phyloP scores from a whole-genome alignment of 495 filamentous ascomycete genomes.

The Penicillium ochrochloron region DNA sequence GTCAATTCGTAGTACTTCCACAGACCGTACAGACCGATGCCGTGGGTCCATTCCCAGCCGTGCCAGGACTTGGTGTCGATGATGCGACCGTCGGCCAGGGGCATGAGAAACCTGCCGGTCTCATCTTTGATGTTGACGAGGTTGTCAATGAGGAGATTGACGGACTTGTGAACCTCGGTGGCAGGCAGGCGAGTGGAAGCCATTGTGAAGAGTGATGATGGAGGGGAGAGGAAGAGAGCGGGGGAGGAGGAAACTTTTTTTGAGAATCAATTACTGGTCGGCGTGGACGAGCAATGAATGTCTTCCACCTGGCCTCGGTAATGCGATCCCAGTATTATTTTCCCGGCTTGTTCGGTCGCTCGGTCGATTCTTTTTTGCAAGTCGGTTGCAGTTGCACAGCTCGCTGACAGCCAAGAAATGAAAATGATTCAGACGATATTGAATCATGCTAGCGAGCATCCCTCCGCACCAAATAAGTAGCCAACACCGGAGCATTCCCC shows the following conservation, averaged over 20 bases:
- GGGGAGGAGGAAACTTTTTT: background rate
- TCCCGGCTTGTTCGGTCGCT: background rate
- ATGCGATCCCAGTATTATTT: too few relatives aligned
- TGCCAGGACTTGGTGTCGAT: slow-evolving; percentile 82
- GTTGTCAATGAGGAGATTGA: slow-evolving; percentile 66
- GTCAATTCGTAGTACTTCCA: slow-evolving; percentile 76
- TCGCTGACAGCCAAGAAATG: background rate
- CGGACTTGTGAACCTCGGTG: slow-evolving; percentile 55
- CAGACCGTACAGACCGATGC: slow-evolving; percentile 76
- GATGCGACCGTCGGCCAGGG: slow-evolving; percentile 67
- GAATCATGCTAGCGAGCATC: background rate
- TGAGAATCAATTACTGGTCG: background rate
- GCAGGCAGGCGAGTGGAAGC: slow-evolving; percentile 23
- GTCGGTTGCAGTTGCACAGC: background rate
- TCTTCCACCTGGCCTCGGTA: background rate
- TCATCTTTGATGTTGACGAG: slow-evolving; percentile 72
- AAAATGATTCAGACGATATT: background rate
- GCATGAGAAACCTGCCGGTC: slow-evolving; percentile 70
- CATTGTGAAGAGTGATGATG: slow-evolving; percentile 22
- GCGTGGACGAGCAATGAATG: background rate
- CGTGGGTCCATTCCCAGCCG: slow-evolving; percentile 83
- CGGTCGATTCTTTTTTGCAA: background rate
- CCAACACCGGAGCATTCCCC: slow-evolving; percentile 3
- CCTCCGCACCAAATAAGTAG: slow-evolving; percentile 14
- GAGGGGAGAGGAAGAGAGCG: background rate